These are phyloP conservation scores for Trichosporon sp. DNA, from an alignment of 1,284 basidiomycete species.

Conservation along the genomic window DNA sequence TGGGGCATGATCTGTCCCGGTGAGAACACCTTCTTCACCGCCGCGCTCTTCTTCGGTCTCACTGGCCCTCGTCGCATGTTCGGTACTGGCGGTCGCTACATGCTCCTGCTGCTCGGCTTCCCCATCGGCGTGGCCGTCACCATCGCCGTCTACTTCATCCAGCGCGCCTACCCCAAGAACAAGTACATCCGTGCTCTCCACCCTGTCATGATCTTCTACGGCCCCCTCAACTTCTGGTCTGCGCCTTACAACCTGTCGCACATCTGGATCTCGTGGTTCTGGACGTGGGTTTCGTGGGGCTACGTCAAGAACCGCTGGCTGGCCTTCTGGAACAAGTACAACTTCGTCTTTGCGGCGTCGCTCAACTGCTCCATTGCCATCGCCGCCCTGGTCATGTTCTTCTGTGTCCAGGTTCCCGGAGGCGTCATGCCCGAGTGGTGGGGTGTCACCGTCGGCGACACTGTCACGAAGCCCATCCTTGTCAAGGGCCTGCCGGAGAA, in stretches of 20 bases:
- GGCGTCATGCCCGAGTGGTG: constrained; percentile 52
- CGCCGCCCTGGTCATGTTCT: constrained; percentile 60
- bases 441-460: constrained; percentile 55
- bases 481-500: constrained; percentile 7
- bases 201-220: constrained; percentile 43
- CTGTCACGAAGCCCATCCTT: constrained; percentile 33
- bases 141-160: constrained; percentile 46
- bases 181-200: constrained; percentile 9
- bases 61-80: constrained; percentile 69
- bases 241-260: constrained; percentile 14
- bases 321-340: constrained; percentile 55
- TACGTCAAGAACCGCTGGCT: constrained; percentile 28
- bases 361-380: constrained; percentile 64
- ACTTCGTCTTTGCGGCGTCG: constrained; percentile 69
- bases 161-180: constrained; percentile 8
- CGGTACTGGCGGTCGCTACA: constrained; percentile 58
- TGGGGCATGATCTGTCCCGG: constrained; percentile 24
- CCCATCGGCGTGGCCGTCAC: constrained; percentile 64
- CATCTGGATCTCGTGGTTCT: constrained; percentile 1
- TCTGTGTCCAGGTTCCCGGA: constrained; percentile 44
- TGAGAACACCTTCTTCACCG: constrained; percentile 16
- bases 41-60: constrained; percentile 68
- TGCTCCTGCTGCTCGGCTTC: constrained; percentile 61
- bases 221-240: constrained; percentile 2
- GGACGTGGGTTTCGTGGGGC: constrained; percentile 26